Evolutionary conservation across 305 asterid species (phyloP), one percentile per base, ranked within the genome.

Genomic region (Fraxinus greggii): DNA sequence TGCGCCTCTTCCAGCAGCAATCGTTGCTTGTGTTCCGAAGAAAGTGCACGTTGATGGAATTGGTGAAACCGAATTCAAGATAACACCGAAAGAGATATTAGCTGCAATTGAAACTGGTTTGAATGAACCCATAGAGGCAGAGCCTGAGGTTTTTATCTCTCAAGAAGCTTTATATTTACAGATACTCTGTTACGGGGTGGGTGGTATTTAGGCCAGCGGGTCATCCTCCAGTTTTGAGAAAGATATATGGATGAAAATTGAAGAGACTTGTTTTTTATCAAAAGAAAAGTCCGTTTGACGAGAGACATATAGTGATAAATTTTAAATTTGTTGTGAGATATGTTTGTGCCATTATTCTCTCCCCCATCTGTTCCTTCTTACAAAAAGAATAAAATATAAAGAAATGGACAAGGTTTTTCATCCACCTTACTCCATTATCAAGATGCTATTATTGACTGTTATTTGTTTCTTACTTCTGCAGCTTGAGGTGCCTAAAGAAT

Each of bases 401-500:
- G 78, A 33, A 83, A 85, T 21, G 29, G 5, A 80, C 54, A 73
- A 56, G 78, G 36, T 84, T 84, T 77, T 78, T 75, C 28, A 19
- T 81, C 38, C 48, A 48, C 81, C 75, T 48, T 19, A 70, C 81
- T 78, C 31, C 61, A 17, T 70, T 78, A 29, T 65, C 40, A 73
- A 79, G 48, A 36, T 61, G 26, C 35, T 83, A 24, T 63, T 75
- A 63, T 73, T 87, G 67, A 83, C 75, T 76, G 78, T 79, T 61
- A 78, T 67, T 15, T 82, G 28, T 86, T 74, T 79, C 72, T 79
- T 70, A 42, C 79, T 24, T 84, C 73, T 89, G 88, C 93, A 97
- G 98, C 97, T 97, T 84, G 98, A 97, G 91, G 94, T 97, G 85
- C 99, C 99, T 24, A 92, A 88, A 80, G 98, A 92, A 85, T 90